A percentile compares a stretch with the other conserved stretches of the same genome.
These are phyloP conservation scores for Chytriomyces confervae DNA, from an alignment of 192 early-diverging fungal species.

Conservation along the genomic window DNA sequence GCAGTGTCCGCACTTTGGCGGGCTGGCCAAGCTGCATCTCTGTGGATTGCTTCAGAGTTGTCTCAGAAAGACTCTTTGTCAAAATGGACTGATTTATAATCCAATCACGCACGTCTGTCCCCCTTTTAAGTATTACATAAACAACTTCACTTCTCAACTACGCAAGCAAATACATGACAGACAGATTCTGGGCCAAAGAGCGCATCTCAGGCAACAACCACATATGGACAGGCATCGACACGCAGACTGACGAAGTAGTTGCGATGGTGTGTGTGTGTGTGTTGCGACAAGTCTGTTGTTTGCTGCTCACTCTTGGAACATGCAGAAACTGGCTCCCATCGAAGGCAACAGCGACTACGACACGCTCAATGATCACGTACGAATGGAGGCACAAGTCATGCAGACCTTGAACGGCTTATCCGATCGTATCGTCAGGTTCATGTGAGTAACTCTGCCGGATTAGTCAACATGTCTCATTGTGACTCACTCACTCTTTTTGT, in stretches of 20 bases:
- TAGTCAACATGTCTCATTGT: neutral
- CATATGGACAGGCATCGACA: constrained; percentile 14
- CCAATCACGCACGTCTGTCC: no score
- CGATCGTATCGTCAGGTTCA: constrained; percentile 16
- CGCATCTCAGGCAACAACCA: neutral
- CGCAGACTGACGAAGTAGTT: constrained; percentile 15
- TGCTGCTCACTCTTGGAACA: neutral
- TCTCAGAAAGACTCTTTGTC: no score
- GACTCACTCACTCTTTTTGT: neutral
- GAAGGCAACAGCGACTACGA: constrained; percentile 5
- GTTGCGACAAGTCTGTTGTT: neutral
- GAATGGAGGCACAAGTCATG: constrained; percentile 21
- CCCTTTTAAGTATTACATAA: no score
- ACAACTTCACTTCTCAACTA: neutral
- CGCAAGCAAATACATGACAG: neutral
- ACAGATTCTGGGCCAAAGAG: neutral
- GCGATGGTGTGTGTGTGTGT: neutral
- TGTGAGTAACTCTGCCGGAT: neutral
- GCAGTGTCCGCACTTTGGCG: no score
- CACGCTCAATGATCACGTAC: neutral
- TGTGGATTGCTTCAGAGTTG: no score
- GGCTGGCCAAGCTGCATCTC: no score
- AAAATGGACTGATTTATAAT: no score
- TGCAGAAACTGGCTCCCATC: neutral
- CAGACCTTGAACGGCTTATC: neutral